Conservation (phyloP, 164 flowering plant species). For the Echeveria elegans region DNA sequence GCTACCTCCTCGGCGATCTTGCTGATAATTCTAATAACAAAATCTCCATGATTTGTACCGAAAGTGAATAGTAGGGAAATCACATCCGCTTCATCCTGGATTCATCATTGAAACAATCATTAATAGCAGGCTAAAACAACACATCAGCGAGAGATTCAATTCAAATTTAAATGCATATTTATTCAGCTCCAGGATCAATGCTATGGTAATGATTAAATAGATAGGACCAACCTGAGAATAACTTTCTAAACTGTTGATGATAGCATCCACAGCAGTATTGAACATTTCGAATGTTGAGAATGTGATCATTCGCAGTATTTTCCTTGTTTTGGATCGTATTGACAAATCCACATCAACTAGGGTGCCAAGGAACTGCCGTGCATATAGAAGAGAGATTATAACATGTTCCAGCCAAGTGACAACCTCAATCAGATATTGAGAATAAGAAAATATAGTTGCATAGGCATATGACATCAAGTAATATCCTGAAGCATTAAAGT, state of each 20-base stretch:
- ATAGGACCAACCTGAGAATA: slow-evolving; percentile 53
- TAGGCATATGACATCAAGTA: neutral
- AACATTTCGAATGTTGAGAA: slow-evolving; percentile 30
- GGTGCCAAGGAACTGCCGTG: slow-evolving; percentile 55
- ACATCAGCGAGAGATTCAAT: neutral
- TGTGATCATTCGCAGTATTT: slow-evolving; percentile 38
- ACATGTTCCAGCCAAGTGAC: neutral
- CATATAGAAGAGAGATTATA: slow-evolving; percentile 5
- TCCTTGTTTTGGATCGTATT: slow-evolving; percentile 47
- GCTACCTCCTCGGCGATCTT: slow-evolving; percentile 36
- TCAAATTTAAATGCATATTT: neutral
- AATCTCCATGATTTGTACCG: slow-evolving; percentile 49
- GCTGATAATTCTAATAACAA: slow-evolving; percentile 25
- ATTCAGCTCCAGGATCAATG: neutral
- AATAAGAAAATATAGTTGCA: neutral
- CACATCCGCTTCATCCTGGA: slow-evolving; percentile 70
- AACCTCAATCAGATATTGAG: neutral
- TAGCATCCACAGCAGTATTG: slow-evolving; percentile 33
- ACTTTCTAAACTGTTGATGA: slow-evolving; percentile 43
- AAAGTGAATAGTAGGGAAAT: slow-evolving; percentile 36
- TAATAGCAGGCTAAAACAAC: neutral
- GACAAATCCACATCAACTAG: slow-evolving; percentile 30
- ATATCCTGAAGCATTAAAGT: neutral
- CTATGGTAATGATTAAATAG: neutral
- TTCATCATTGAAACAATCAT: neutral